Conservation (phyloP, 768 basidiomycete species). For the Lentinula sp. region DNA sequence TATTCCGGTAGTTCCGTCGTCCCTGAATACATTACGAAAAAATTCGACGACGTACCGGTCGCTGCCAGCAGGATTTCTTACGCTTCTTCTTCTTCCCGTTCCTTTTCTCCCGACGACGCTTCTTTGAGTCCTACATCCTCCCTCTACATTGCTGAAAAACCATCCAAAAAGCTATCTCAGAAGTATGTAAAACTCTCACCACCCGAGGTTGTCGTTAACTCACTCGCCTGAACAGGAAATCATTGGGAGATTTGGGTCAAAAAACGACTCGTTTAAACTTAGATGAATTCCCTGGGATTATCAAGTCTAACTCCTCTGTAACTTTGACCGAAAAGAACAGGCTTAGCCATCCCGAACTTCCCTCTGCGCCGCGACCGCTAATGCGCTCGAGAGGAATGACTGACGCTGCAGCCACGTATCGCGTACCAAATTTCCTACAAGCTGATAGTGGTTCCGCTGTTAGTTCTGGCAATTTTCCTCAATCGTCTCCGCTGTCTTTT, state of each 20-base stretch:
- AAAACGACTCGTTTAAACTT: constrained; percentile 10
- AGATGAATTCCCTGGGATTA: constrained; percentile 13
- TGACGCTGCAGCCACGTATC: constrained; percentile 25
- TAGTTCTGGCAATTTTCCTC: constrained; percentile 7
- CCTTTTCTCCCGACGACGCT: constrained; percentile 20
- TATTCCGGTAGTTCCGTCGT: constrained; percentile 44
- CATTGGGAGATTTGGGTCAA: constrained; percentile 11
- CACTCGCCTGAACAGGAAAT: constrained; percentile 8
- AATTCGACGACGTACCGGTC: constrained; percentile 18
- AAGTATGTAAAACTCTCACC: constrained; percentile 10
- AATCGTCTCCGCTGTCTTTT: constrained; percentile 9
- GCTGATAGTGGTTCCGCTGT: constrained; percentile 10
- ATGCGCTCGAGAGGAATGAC: constrained; percentile 46
- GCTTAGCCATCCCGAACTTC: constrained; percentile 25
- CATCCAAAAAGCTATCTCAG: background rate
- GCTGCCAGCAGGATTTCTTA: constrained; percentile 43
- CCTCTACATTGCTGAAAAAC: background rate
- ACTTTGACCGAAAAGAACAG: constrained; percentile 26
- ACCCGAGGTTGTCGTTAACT: constrained; percentile 1
- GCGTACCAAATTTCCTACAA: constrained; percentile 25
- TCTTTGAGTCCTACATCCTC: constrained; percentile 2
- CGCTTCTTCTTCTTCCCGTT: constrained; percentile 50
- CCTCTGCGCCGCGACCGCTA: constrained; percentile 27
- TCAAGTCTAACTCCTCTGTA: constrained; percentile 23
- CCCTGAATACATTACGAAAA: constrained; percentile 36